Conservation (phyloP, 768 basidiomycete species). For the Galerina sulciceps region DNA sequence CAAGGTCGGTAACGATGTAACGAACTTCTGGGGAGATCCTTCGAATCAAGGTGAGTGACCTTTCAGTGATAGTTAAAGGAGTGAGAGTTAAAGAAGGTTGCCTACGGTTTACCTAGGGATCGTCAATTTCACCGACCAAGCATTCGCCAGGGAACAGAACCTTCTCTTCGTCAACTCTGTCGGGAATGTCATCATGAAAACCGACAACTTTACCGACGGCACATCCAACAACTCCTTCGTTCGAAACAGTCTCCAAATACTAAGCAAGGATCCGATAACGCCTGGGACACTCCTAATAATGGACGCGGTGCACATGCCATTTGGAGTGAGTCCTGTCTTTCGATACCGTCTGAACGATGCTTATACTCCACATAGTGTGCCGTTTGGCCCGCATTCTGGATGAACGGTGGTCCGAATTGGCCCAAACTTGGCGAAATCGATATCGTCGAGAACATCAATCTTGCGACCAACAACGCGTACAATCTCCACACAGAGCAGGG, state of each 20-base stretch:
- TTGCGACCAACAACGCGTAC: constrained; percentile 5
- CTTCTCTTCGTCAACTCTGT: not conserved
- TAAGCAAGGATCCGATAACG: constrained; percentile 6
- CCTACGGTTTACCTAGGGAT: not conserved
- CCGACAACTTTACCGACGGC: constrained; percentile 3
- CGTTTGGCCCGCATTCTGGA: constrained; percentile 10
- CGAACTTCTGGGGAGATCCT: constrained; percentile 2
- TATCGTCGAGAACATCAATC: constrained; percentile 10
- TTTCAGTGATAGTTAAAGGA: not conserved
- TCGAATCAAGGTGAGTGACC: constrained; percentile 2
- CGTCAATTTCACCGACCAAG: constrained; percentile 12
- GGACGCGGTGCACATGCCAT: constrained; percentile 4
- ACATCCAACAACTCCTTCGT: not conserved
- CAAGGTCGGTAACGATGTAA: constrained; percentile 5
- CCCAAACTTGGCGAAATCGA: constrained; percentile 5
- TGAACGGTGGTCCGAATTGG: constrained; percentile 10
- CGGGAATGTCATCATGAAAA: constrained; percentile 8
- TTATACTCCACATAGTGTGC: not conserved
- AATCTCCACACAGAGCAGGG: constrained; percentile 3
- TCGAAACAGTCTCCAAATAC: constrained; percentile 5
- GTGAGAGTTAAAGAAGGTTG: not conserved
- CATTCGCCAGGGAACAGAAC: constrained; percentile 1
- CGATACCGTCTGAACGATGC: not conserved
- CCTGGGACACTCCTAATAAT: constrained; percentile 2
- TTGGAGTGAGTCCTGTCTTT: not conserved